phyloP scores from a whole-genome alignment of 306 rosid genomes.

The Sphenostylis stenocarpa region DNA sequence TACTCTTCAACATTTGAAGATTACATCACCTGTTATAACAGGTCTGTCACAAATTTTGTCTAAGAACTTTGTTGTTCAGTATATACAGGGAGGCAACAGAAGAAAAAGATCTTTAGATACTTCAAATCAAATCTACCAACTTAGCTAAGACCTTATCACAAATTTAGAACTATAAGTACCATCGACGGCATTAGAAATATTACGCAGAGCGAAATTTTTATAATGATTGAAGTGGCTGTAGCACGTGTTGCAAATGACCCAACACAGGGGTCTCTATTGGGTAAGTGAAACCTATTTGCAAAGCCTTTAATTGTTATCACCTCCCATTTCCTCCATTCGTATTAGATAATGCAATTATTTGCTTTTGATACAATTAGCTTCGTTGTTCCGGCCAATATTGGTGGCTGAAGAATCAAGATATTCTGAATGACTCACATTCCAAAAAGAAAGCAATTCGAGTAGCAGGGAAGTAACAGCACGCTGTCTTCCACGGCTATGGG shows the following conservation, averaged over 20 bases:
- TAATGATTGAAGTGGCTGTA: neutral
- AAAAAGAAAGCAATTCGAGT: slow-evolving; percentile 80
- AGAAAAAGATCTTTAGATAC: neutral
- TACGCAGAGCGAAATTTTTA: neutral
- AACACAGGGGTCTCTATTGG: neutral
- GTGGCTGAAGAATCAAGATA: neutral
- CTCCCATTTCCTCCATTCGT: neutral
- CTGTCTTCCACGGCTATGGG: slow-evolving; percentile 74
- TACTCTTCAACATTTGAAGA: neutral
- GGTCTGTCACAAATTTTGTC: neutral
- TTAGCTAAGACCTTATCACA: neutral
- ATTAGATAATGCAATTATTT: neutral
- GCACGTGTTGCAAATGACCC: neutral
- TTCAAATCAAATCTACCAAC: neutral
- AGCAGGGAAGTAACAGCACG: slow-evolving; percentile 81
- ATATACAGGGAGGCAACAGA: neutral
- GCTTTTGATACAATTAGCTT: neutral
- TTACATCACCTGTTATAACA: neutral
- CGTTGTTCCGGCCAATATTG: neutral
- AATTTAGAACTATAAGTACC: no score
- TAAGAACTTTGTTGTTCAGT: neutral
- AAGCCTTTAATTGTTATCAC: neutral
- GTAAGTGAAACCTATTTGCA: neutral
- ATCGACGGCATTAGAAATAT: no score
- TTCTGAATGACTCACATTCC: slow-evolving; percentile 47